Conservation (phyloP, 768 basidiomycete species). For the Mycena leptocephala region DNA sequence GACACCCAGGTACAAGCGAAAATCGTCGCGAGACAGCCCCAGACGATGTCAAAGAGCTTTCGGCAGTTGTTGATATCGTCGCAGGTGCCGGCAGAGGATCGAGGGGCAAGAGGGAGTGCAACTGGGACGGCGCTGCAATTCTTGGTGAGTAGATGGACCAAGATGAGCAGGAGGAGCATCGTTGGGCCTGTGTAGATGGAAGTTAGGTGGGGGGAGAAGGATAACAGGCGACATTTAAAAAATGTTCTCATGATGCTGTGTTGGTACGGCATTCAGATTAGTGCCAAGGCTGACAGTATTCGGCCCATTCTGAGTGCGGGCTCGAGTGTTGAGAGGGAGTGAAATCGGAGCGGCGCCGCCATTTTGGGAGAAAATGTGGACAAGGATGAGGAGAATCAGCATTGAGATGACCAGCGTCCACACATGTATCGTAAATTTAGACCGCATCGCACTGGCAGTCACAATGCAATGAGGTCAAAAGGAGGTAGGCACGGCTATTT, state of each 20-base stretch:
- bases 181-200: too few species aligned
- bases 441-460: not conserved
- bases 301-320: not conserved
- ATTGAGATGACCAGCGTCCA: not conserved
- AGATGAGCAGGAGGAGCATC: not conserved
- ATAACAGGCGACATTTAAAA: not conserved
- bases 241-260: not conserved
- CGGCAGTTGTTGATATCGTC: slow-evolving; percentile 29
- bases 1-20: slow-evolving; percentile 42
- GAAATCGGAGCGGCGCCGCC: not conserved
- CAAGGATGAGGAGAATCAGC: not conserved
- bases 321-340: not conserved
- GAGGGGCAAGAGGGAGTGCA: not conserved
- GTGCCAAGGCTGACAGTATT: not conserved
- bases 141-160: not conserved
- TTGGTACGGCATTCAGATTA: not conserved
- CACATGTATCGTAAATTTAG: not conserved
- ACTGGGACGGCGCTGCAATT: not conserved
- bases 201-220: not conserved
- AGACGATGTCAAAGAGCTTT: slow-evolving; percentile 32
- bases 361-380: not conserved
- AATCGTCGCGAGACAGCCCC: slow-evolving; percentile 38
- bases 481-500: too few species aligned
- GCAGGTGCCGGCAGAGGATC: not conserved
- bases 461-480: too few species aligned